Percentiles rank a stretch among this genome's conserved stretches.
Conservation (phyloP, 306 rosid genomes). For the Citrullus colocynthis region DNA sequence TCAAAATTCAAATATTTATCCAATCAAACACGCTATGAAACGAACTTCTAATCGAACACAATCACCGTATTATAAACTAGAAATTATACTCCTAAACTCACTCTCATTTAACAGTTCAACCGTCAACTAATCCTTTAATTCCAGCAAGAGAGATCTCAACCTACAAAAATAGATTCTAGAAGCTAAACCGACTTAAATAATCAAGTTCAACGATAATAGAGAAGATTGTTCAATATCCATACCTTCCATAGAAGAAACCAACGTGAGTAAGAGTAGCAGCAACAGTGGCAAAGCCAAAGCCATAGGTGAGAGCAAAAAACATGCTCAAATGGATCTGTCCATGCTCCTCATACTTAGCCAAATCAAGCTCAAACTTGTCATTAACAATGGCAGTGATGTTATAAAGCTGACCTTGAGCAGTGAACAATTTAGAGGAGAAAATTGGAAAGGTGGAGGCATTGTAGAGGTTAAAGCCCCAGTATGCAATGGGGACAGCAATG, state of each 20-base stretch:
- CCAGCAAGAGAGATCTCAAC: background rate
- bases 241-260: constrained; percentile 7
- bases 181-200: background rate
- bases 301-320: constrained; percentile 5
- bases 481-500: background rate
- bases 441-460: constrained; percentile 2
- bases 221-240: background rate
- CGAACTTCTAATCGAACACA: background rate
- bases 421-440: background rate
- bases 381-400: background rate
- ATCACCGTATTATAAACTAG: background rate
- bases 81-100: background rate
- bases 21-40: background rate
- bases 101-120: background rate
- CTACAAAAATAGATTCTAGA: background rate
- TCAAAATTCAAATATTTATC: background rate
- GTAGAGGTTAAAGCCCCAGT: background rate
- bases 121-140: background rate
- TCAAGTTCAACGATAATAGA: background rate
- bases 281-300: constrained; percentile 3
- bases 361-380: constrained; percentile 2
- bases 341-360: background rate
- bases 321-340: constrained; percentile 1
- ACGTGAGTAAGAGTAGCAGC: constrained; percentile 6
- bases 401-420: background rate